Evolutionary conservation across 2,329 filamentous ascomycete genomes (phyloP), one percentile per base, ranked within the genome.

Genomic region (Colletotrichum horii): DNA sequence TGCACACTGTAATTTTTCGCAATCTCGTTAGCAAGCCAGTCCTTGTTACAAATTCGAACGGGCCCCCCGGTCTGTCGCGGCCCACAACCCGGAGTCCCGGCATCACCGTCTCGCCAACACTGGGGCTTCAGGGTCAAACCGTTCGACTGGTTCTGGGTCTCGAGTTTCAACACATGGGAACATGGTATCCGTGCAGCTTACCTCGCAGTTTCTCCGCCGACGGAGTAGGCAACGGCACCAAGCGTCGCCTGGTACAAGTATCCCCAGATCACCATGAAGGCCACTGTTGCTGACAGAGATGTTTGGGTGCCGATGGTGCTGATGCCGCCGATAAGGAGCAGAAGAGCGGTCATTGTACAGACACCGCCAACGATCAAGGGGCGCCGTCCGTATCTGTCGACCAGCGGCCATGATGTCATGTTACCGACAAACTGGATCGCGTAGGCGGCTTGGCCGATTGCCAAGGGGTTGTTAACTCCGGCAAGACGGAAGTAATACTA

Each of bases 11-110:
- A 88, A 70, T 91, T 84, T 0, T 91, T 92, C 3, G 91, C 93
- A 82, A 93, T 92, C 78, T 89, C 91, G 70, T 93, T 93, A 78
- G 93, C 91, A 83, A 91, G 89, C 88, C 89, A 93, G 91, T 92
- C 64, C 90, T 89, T 61, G 92, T 92, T 4, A 90, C 91, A 87
- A 81, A 94, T 83, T 83, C 83, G 85, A 92, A 90, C 5, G 93
- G 90, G 67, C 88, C 89, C 0, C 91, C 92, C 24, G 70, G 89
- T 93, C 64, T 70, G 34, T 30, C n/a, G 14, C 15, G 65, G 58
- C 74, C 74, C 70, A 76, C 64, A 69, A 52, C 70, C 48, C 64
- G 22, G 19, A 26, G 11, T 62, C n/a, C 55, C 38, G 62, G 24
- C 22, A 34, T 32, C 62, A 43, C 36, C 55, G 36, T 38, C 34